A percentile compares a stretch with the other conserved stretches of the same genome.
Evolutionary conservation across 495 filamentous ascomycete species (phyloP).

Genomic region (Pyrenopolyporus hunteri): DNA sequence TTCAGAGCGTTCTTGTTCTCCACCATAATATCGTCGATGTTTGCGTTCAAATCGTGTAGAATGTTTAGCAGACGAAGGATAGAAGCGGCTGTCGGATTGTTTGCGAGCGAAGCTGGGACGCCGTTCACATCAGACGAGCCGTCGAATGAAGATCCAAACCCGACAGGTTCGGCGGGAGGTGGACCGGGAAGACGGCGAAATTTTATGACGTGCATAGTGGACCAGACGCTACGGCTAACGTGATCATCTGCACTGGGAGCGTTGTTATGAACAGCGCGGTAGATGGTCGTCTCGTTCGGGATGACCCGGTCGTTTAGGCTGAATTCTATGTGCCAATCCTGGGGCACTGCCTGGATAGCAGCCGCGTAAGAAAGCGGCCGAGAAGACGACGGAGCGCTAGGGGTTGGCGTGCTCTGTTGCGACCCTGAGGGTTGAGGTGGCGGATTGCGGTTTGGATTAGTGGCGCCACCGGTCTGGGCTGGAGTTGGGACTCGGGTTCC

Average conservation of each 20-base stretch:
- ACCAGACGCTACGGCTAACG: conserved; percentile 80
- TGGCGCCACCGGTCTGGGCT: conserved; percentile 59
- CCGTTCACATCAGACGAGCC: conserved; percentile 47
- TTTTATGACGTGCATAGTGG: conserved; percentile 85
- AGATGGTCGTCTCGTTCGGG: conserved; percentile 92
- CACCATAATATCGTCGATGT: conserved; percentile 94
- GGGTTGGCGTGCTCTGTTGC: conserved; percentile 57
- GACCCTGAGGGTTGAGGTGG: conserved; percentile 53
- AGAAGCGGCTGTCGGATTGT: conserved; percentile 79
- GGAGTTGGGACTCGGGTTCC: conserved; percentile 90
- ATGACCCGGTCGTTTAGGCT: conserved; percentile 83
- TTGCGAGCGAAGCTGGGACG: conserved; percentile 83
- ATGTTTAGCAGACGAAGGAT: conserved; percentile 91
- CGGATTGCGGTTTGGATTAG: conserved; percentile 51
- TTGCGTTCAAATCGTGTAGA: conserved; percentile 90
- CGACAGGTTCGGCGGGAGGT: conserved; percentile 78
- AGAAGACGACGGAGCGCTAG: conserved; percentile 55
- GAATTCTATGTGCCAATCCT: conserved; percentile 99
- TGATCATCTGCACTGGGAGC: conserved; percentile 69
- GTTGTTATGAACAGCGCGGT: conserved; percentile 86
- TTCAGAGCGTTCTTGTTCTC: conserved; percentile 75
- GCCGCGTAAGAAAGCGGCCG: conserved; percentile 78
- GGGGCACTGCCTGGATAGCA: conserved; percentile 76
- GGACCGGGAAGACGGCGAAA: conserved; percentile 88
- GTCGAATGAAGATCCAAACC: conserved; percentile 62